These are phyloP conservation scores for Albatrellus ellisii DNA, from an alignment of 768 basidiomycete genomes.

Conservation along the genomic window DNA sequence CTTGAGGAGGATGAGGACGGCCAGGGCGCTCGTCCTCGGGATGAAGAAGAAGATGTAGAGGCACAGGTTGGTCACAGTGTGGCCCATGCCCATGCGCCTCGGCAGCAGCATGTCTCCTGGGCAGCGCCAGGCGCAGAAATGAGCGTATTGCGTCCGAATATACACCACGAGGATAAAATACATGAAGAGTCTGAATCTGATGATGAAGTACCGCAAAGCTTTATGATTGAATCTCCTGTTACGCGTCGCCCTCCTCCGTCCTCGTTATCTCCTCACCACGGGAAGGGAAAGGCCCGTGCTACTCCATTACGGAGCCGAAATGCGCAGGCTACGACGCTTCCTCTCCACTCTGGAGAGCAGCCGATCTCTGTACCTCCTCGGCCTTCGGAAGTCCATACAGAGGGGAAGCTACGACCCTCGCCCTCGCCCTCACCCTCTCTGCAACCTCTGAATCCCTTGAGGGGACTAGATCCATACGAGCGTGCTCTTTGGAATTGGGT, in stretches of 20 bases:
- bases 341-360: constrained; percentile 16
- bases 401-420: constrained; percentile 2
- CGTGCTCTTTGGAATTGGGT: constrained; percentile 98
- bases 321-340: too few species aligned
- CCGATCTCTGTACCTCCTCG: constrained; percentile 49
- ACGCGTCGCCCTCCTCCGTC: constrained; percentile 16
- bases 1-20: constrained; percentile 60
- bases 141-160: constrained; percentile 55
- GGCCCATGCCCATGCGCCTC: constrained; percentile 27
- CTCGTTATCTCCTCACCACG: constrained; percentile 12
- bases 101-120: constrained; percentile 45
- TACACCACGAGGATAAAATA: constrained; percentile 49
- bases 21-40: constrained; percentile 20
- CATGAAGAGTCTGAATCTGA: constrained; percentile 56
- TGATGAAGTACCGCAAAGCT: constrained; percentile 76
- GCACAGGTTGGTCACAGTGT: constrained; percentile 29
- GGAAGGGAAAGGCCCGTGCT: constrained; percentile 26
- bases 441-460: constrained; percentile 32
- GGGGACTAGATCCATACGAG: constrained; percentile 74
- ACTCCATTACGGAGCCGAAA: too few species aligned
- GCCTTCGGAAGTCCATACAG: constrained; percentile 42
- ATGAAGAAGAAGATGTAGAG: constrained; percentile 46
- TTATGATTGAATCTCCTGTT: constrained; percentile 63
- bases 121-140: constrained; percentile 40
- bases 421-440: constrained; percentile 14